These are phyloP conservation scores for Gossypium raimondii DNA, from an alignment of 345 rosid species.

Conservation along the genomic window DNA sequence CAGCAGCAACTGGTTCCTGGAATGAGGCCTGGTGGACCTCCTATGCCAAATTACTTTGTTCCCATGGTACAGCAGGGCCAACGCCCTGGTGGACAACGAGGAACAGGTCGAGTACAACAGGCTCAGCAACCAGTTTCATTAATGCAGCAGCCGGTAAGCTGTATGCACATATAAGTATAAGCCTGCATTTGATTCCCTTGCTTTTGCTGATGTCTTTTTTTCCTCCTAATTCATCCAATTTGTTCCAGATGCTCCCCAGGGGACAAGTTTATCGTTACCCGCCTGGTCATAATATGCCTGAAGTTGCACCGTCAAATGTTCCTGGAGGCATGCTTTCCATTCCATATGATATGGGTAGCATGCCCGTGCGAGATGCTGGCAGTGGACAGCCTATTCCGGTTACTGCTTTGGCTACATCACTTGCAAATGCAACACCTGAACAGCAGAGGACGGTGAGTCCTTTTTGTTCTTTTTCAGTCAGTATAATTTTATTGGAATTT, in stretches of 20 bases:
- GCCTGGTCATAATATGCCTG: constrained; percentile 57
- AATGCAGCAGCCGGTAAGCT: constrained; percentile 57
- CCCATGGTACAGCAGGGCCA: constrained; percentile 70
- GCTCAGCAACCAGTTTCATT: constrained; percentile 55
- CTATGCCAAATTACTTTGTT: constrained; percentile 60
- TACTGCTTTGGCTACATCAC: constrained; percentile 60
- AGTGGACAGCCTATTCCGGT: constrained; percentile 51
- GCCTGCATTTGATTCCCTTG: neutral
- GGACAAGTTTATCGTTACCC: constrained; percentile 65
- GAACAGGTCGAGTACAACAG: constrained; percentile 52
- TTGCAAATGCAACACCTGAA: constrained; percentile 67
- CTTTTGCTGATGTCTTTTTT: neutral
- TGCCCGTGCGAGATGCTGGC: constrained; percentile 47
- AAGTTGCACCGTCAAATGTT: constrained; percentile 43
- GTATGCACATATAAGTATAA: neutral
- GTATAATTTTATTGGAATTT: neutral
- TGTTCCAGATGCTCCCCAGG: constrained; percentile 59
- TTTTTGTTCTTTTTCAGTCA: neutral
- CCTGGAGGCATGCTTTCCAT: constrained; percentile 55
- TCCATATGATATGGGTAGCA: constrained; percentile 54
- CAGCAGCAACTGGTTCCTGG: constrained; percentile 83
- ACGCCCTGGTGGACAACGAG: constrained; percentile 61
- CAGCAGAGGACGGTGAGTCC: constrained; percentile 60
- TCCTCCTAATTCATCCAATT: neutral
- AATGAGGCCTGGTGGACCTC: constrained; percentile 72